A percentile compares a stretch with the other conserved stretches of the same genome.
phyloP scores from a whole-genome alignment of 371 early-diverging fungal species.

The Rhizopus stolonifer region DNA sequence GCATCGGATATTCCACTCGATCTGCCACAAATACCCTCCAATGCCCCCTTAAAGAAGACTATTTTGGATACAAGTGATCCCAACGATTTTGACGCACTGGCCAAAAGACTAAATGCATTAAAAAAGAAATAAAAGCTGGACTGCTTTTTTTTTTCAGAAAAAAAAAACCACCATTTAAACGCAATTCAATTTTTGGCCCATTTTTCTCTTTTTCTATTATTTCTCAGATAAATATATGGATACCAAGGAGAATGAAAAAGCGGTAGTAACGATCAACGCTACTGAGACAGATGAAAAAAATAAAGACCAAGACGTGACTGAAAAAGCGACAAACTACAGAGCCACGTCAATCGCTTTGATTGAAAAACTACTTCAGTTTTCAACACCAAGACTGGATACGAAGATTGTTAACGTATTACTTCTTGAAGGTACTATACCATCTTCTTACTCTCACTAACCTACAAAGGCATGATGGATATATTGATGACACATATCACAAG shows the following conservation, averaged over 20 bases:
- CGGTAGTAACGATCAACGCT: conserved; percentile 3
- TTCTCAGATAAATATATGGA: not conserved
- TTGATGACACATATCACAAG: conserved; percentile 45
- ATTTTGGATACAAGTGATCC: conserved; percentile 10
- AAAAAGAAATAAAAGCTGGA: conserved; percentile 41
- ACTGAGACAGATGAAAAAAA: too few species aligned
- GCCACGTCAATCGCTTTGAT: conserved; percentile 42
- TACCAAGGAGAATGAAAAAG: not conserved
- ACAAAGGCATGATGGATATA: conserved; percentile 52
- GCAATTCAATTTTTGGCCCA: not conserved
- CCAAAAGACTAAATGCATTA: conserved; percentile 71
- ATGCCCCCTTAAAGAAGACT: conserved; percentile 22
- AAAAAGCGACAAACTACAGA: conserved; percentile 13
- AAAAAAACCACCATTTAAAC: not conserved
- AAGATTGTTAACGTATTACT: conserved; percentile 47
- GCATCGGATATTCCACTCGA: conserved; percentile 16
- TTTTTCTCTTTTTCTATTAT: not conserved
- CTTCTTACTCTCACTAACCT: too few species aligned
- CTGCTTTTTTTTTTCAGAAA: not conserved
- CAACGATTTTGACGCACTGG: conserved; percentile 66
- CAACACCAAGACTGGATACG: conserved; percentile 39
- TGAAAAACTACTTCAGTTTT: conserved; percentile 37
- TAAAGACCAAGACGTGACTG: not conserved
- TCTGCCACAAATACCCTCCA: conserved; percentile 40
- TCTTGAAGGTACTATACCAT: conserved; percentile 42